Percentiles rank a stretch among this genome's conserved stretches.
phyloP scores from a whole-genome alignment of 805 yeast species.

The Spathaspora girioi region DNA sequence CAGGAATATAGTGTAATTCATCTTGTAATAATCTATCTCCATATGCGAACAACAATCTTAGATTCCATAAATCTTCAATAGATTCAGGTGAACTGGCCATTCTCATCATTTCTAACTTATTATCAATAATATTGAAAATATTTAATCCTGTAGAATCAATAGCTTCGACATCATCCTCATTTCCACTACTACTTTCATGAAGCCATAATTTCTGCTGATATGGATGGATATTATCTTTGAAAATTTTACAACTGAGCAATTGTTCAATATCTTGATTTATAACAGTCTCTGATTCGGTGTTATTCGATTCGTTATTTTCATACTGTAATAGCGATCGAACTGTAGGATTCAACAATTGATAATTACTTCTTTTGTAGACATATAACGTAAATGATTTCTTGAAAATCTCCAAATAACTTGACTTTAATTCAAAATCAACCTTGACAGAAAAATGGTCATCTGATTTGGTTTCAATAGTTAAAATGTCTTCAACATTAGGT shows the following conservation, averaged over 20 bases:
- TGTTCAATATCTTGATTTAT: constrained; percentile 21
- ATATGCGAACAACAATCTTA: constrained; percentile 58
- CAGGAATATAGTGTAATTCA: constrained; percentile 42
- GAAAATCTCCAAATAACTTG: constrained; percentile 42
- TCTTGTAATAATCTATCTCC: constrained; percentile 39
- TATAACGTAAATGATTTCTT: constrained; percentile 44
- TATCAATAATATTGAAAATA: constrained; percentile 46
- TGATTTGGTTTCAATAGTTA: constrained; percentile 43
- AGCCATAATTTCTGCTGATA: constrained; percentile 30
- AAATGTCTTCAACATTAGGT: constrained; percentile 54
- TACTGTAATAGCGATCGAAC: constrained; percentile 31
- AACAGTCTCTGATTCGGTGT: constrained; percentile 22
- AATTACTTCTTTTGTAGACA: constrained; percentile 46
- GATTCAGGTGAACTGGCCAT: constrained; percentile 39
- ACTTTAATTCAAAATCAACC: constrained; percentile 40
- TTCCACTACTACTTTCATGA: constrained; percentile 17
- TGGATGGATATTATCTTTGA: constrained; percentile 15
- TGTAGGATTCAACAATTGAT: constrained; percentile 31
- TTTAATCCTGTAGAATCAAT: constrained; percentile 33
- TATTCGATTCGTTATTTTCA: constrained; percentile 27
- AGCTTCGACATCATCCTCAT: neutral
- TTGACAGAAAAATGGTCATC: constrained; percentile 52
- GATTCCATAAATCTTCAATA: constrained; percentile 60
- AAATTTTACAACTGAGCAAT: constrained; percentile 19
- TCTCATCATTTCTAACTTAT: constrained; percentile 47